Evolutionary conservation across 1,284 basidiomycete genomes (phyloP).

Genomic region (Exobasidium rhododendri): DNA sequence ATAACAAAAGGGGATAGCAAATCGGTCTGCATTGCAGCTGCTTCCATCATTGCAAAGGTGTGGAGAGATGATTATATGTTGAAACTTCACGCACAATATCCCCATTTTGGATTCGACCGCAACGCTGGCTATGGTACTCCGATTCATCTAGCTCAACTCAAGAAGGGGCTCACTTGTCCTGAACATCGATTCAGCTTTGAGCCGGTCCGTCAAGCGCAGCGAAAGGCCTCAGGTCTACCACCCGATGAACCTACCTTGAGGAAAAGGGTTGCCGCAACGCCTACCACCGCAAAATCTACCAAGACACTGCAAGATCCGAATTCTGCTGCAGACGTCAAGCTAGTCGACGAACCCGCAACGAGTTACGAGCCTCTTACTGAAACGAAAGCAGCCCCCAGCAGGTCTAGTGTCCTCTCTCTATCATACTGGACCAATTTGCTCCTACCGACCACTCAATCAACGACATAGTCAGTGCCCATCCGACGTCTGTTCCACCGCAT

Average conservation of each 20-base stretch:
- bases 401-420: neutral
- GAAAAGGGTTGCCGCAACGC: too few species aligned
- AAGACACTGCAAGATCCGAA: too few species aligned
- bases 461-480: neutral
- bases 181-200: conserved; percentile 6
- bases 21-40: conserved; percentile 8
- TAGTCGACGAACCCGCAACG: too few species aligned
- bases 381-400: too few species aligned
- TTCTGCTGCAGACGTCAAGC: too few species aligned
- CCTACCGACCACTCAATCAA: neutral
- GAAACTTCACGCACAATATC: neutral
- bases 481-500: too few species aligned
- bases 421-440: neutral
- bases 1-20: conserved; percentile 1
- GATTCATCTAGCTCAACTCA: conserved; percentile 1
- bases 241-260: too few species aligned
- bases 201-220: conserved; percentile 4
- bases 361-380: too few species aligned
- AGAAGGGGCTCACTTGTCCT: neutral
- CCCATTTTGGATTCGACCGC: neutral
- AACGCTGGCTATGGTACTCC: conserved; percentile 10
- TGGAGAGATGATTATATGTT: conserved; percentile 3
- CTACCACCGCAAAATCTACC: too few species aligned
- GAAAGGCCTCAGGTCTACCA: neutral
- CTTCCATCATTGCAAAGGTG: conserved; percentile 13